Evolutionary conservation across 2,329 filamentous ascomycete genomes (phyloP).

Genomic region (Amphichorda felina): DNA sequence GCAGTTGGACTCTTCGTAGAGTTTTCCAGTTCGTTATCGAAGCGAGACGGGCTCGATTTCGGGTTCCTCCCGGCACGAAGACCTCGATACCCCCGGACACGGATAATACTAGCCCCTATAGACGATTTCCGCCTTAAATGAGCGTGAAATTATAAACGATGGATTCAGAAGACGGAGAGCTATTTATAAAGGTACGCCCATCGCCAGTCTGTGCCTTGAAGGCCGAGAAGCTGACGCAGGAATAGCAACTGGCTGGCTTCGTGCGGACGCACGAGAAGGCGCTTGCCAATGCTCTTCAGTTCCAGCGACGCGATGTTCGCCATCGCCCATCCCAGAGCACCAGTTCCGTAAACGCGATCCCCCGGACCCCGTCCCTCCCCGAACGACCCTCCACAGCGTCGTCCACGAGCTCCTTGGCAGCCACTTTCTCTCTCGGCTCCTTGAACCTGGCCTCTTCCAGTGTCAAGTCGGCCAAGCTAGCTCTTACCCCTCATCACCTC

Average conservation of each 20-base stretch:
- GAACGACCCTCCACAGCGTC: slow-evolving; percentile 48
- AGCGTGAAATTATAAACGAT: slow-evolving; percentile 39
- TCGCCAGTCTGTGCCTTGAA: background rate
- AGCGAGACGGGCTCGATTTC: no score
- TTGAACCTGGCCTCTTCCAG: slow-evolving; percentile 75
- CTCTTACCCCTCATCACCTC: slow-evolving; percentile 88
- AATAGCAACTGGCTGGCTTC: slow-evolving; percentile 85
- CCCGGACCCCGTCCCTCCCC: slow-evolving; percentile 44
- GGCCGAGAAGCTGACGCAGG: slow-evolving; percentile 15
- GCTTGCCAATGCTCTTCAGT: slow-evolving; percentile 86
- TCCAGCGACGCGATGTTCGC: slow-evolving; percentile 59
- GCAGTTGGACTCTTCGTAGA: no score
- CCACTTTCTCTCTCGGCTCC: slow-evolving; percentile 76
- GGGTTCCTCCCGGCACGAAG: no score
- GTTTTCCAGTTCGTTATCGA: no score
- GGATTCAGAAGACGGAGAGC: slow-evolving; percentile 82
- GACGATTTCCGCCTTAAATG: slow-evolving; percentile 12
- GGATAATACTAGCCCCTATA: no score
- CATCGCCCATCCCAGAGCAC: slow-evolving; percentile 59
- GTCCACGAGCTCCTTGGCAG: slow-evolving; percentile 64
- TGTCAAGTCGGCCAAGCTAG: slow-evolving; percentile 82
- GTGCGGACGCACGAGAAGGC: slow-evolving; percentile 97
- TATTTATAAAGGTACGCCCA: slow-evolving; percentile 68
- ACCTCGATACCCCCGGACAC: no score
- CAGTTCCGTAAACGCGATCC: slow-evolving; percentile 38